Evolutionary conservation across 495 filamentous ascomycete genomes (phyloP).

Genomic region (Parmelia sp.): DNA sequence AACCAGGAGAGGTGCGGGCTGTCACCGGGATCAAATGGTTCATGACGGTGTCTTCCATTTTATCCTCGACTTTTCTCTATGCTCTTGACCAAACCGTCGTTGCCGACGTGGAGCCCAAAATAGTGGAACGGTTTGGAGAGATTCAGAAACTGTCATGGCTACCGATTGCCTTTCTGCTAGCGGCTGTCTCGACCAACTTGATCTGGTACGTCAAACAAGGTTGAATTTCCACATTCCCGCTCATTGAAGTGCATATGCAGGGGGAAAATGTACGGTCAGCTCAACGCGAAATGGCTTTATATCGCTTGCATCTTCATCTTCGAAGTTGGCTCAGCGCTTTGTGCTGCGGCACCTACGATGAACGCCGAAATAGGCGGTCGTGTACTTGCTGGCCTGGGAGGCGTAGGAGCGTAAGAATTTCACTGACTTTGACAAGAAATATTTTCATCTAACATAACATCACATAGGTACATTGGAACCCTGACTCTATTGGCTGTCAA

Average conservation of each 20-base stretch:
- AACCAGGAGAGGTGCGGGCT: slow-evolving; percentile 3
- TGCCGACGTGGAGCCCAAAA: slow-evolving; percentile 50
- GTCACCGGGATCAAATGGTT: slow-evolving; percentile 11
- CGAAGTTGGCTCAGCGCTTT: slow-evolving; percentile 37
- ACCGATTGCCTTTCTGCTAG: slow-evolving; percentile 47
- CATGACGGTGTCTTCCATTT: slow-evolving; percentile 25
- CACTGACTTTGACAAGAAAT: slow-evolving; percentile 22
- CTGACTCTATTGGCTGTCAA: slow-evolving; percentile 40
- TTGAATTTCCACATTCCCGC: slow-evolving; percentile 11
- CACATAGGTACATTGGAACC: slow-evolving; percentile 26
- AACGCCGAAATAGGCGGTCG: slow-evolving; percentile 39
- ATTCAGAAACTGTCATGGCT: slow-evolving; percentile 53
- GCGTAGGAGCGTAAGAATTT: slow-evolving; percentile 26
- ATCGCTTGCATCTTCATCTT: slow-evolving; percentile 39
- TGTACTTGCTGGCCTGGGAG: slow-evolving; percentile 30
- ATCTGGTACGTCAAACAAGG: slow-evolving; percentile 31
- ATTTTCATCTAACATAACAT: slow-evolving; percentile 3
- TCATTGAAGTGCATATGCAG: slow-evolving; percentile 9
- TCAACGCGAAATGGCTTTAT: slow-evolving; percentile 43
- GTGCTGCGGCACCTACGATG: slow-evolving; percentile 39
- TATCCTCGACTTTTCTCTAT: slow-evolving; percentile 46
- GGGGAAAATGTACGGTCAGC: slow-evolving; percentile 19
- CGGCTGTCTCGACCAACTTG: slow-evolving; percentile 42
- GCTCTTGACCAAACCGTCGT: slow-evolving; percentile 58
- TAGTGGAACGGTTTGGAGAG: slow-evolving; percentile 44